phyloP scores from a whole-genome alignment of 2,329 filamentous ascomycete species.

The Graphilbum ipis-grandicollis region DNA sequence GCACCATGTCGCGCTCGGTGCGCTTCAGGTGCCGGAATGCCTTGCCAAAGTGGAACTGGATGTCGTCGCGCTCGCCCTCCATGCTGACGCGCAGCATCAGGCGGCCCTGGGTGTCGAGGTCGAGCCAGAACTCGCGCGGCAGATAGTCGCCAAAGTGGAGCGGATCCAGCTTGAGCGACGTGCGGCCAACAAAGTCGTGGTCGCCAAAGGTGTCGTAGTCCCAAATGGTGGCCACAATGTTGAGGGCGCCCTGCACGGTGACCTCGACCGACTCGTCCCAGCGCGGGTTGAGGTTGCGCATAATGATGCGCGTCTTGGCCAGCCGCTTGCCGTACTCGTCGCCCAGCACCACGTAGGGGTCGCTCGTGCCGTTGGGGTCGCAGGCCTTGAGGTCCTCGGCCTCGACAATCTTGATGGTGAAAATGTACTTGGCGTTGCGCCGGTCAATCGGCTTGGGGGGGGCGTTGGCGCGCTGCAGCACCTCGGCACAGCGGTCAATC shows the following conservation, averaged over 20 bases:
- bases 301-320: slow-evolving; percentile 84
- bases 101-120: slow-evolving; percentile 86
- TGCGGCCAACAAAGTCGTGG: slow-evolving; percentile 91
- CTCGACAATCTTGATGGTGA: slow-evolving; percentile 97
- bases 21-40: slow-evolving; percentile 89
- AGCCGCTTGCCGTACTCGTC: slow-evolving; percentile 97
- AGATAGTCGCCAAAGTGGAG: slow-evolving; percentile 91
- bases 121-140: slow-evolving; percentile 92
- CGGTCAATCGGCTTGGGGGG: slow-evolving; percentile 44
- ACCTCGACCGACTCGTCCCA: slow-evolving; percentile 98
- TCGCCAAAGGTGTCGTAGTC: slow-evolving; percentile 96
- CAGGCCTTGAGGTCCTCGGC: slow-evolving; percentile 97
- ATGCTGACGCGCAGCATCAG: slow-evolving; percentile 85
- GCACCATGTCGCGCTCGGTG: slow-evolving; percentile 93
- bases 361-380: slow-evolving; percentile 82
- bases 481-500: slow-evolving; percentile 73
- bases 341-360: slow-evolving; percentile 91
- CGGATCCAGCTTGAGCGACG: slow-evolving; percentile 97
- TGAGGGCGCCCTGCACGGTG: slow-evolving; percentile 76
- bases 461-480: slow-evolving; percentile 59
- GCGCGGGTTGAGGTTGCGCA: slow-evolving; percentile 76
- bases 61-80: slow-evolving; percentile 96
- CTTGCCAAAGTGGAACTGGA: slow-evolving; percentile 96
- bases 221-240: slow-evolving; percentile 94
- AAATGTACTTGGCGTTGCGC: slow-evolving; percentile 77